A percentile compares a stretch with the other conserved stretches of the same genome.
Conservation (phyloP, 164 flowering plant genomes). For the Aristolochia californica region DNA sequence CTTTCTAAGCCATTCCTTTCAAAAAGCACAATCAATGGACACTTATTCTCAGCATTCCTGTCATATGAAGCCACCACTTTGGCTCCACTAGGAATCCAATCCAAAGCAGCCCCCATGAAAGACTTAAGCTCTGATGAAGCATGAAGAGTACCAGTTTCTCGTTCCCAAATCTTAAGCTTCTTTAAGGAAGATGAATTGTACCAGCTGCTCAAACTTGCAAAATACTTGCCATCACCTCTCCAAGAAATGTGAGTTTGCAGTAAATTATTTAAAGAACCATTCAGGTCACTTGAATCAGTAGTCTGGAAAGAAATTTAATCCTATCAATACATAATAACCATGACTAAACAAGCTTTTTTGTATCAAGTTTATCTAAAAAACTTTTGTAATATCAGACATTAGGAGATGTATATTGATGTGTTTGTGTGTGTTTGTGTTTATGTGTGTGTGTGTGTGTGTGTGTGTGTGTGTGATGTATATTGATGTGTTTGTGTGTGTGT, state of each 20-base stretch:
- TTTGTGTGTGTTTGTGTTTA: no score
- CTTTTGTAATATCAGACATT: no score
- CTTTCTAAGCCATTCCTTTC: constrained; percentile 94
- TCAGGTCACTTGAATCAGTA: constrained; percentile 27
- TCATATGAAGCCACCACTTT: constrained; percentile 73
- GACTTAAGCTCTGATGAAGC: constrained; percentile 64
- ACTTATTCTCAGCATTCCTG: constrained; percentile 34
- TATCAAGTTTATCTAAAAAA: background rate
- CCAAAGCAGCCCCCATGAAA: constrained; percentile 53
- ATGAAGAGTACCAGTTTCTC: constrained; percentile 67
- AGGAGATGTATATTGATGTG: no score
- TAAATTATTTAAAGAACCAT: constrained; percentile 6
- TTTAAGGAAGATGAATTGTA: constrained; percentile 22
- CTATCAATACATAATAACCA: background rate
- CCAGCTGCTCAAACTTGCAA: constrained; percentile 50
- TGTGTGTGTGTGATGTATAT: no score
- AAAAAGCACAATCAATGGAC: constrained; percentile 58
- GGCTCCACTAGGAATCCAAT: constrained; percentile 97
- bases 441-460: no score
- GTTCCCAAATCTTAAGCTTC: constrained; percentile 79
- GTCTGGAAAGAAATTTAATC: constrained; percentile 5
- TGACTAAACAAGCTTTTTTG: background rate
- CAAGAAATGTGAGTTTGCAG: constrained; percentile 53
- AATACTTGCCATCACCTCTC: constrained; percentile 96
- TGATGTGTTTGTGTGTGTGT: no score